A percentile compares a stretch with the other conserved stretches of the same genome.
phyloP scores from a whole-genome alignment of 495 filamentous ascomycete genomes.

The Xylaria palmicola region DNA sequence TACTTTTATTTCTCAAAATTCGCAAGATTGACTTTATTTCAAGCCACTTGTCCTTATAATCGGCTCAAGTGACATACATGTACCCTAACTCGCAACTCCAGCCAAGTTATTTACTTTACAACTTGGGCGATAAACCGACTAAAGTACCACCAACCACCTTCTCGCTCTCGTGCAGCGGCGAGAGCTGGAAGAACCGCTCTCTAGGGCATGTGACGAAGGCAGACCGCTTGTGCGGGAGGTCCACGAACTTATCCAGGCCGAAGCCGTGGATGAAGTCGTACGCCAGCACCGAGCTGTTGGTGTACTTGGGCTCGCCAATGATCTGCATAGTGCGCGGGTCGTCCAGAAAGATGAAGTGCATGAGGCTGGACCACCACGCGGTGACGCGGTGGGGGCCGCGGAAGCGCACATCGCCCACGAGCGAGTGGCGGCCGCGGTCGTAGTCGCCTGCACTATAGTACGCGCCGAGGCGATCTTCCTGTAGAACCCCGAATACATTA shows the following conservation, averaged over 20 bases:
- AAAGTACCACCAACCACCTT: conserved; percentile 47
- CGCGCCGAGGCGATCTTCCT: conserved; percentile 67
- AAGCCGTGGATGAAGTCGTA: conserved; percentile 68
- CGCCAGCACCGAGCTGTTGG: conserved; percentile 57
- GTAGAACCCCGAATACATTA: neutral
- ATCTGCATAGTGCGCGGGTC: conserved; percentile 62
- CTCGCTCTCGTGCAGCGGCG: conserved; percentile 54
- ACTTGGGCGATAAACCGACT: conserved; percentile 46
- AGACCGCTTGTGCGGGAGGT: conserved; percentile 64
- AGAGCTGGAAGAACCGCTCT: conserved; percentile 68
- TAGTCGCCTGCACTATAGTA: conserved; percentile 63
- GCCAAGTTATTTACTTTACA: conserved; percentile 26
- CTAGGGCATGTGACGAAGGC: conserved; percentile 60
- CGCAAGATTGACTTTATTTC: neutral
- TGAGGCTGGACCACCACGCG: conserved; percentile 66
- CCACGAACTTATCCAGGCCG: conserved; percentile 62
- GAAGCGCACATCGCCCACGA: conserved; percentile 63
- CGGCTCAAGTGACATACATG: neutral
- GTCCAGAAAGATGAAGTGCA: conserved; percentile 70
- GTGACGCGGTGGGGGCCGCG: conserved; percentile 65
- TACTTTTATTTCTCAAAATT: neutral
- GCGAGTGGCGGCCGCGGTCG: conserved; percentile 67
- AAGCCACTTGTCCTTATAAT: neutral
- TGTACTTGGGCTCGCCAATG: conserved; percentile 66
- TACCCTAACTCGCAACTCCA: no score